Percentiles rank a stretch among this genome's conserved stretches.
phyloP scores from a whole-genome alignment of 345 rosid species.

The Linum lewisii region DNA sequence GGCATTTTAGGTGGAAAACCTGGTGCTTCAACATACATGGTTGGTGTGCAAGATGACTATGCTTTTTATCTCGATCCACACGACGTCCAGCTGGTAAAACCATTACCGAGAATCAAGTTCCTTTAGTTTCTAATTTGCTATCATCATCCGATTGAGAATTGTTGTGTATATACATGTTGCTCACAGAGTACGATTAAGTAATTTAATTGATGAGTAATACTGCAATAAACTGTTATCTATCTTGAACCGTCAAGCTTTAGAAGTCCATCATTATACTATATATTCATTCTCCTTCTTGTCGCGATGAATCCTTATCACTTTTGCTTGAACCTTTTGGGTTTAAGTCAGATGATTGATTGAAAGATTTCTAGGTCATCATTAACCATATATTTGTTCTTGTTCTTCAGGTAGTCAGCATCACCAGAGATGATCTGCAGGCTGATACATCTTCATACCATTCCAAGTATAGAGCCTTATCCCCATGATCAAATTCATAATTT shows the following conservation, averaged over 20 bases:
- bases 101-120: not conserved
- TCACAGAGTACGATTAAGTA: too few species aligned
- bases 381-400: not conserved
- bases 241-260: too few species aligned
- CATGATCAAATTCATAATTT: not conserved
- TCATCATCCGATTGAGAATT: not conserved
- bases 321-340: too few species aligned
- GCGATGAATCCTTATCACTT: too few species aligned
- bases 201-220: too few species aligned
- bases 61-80: conserved; percentile 93
- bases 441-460: conserved; percentile 80
- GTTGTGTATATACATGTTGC: not conserved
- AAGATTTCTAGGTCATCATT: not conserved
- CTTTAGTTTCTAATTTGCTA: not conserved
- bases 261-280: not conserved
- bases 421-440: conserved; percentile 42
- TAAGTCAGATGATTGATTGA: too few species aligned
- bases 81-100: conserved; percentile 62
- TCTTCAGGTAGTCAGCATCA: conserved; percentile 49
- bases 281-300: too few species aligned
- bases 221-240: too few species aligned
- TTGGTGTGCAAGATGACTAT: conserved; percentile 80
- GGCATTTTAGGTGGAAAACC: conserved; percentile 95
- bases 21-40: conserved; percentile 76
- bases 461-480: conserved; percentile 44